Percentiles rank a stretch among this genome's conserved stretches.
phyloP scores from a whole-genome alignment of 345 rosid species.

The Ailanthus altissimus region DNA sequence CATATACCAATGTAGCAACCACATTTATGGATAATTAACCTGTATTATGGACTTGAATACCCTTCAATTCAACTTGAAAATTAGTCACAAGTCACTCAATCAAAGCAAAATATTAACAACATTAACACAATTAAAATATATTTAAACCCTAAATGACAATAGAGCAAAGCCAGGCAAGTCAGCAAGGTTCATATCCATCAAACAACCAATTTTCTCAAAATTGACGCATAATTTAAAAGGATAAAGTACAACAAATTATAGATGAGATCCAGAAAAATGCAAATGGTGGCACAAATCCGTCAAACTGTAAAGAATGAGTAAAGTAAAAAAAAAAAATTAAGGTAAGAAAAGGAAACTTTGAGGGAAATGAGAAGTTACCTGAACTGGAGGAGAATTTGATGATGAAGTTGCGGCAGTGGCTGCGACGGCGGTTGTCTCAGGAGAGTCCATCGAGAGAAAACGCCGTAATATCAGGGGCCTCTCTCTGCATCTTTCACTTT shows the following conservation, averaged over 20 bases:
- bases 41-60: too few relatives aligned
- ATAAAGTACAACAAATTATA: too few relatives aligned
- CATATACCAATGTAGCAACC: background rate
- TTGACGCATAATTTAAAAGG: background rate
- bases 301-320: background rate
- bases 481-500: conserved; percentile 29
- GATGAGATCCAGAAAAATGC: conserved; percentile 1
- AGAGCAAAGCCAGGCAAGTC: background rate
- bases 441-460: conserved; percentile 33
- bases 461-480: conserved; percentile 19
- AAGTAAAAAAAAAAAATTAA: background rate
- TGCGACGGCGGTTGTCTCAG: conserved; percentile 21
- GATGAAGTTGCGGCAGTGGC: background rate
- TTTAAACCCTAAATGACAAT: background rate
- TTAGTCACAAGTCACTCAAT: background rate
- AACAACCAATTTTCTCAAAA: background rate
- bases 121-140: background rate
- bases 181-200: background rate
- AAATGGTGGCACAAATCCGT: background rate
- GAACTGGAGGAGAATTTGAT: conserved; percentile 41
- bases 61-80: background rate
- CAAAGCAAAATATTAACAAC: background rate
- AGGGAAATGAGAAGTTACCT: conserved; percentile 28
- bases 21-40: background rate
- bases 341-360: background rate